A percentile compares a stretch with the other conserved stretches of the same genome.
Conservation (phyloP, 768 basidiomycete species). For the Auriscalpium orientale region DNA sequence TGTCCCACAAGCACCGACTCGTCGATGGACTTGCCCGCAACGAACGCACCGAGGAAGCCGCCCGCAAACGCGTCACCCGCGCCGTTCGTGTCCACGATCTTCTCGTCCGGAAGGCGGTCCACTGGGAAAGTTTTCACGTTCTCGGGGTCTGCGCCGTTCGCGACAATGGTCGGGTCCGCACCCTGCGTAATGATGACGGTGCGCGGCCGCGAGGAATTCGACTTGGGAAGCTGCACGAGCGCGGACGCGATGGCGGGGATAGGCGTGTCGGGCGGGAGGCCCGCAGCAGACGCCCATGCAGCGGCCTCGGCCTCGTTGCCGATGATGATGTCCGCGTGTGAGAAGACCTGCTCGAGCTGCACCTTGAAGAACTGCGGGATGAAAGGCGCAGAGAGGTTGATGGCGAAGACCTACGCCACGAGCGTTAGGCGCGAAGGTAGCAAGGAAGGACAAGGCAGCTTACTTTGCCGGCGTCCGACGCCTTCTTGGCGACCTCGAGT, state of each 20-base stretch:
- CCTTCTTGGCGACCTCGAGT: slow-evolving; percentile 69
- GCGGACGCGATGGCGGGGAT: slow-evolving; percentile 60
- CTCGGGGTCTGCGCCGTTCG: slow-evolving; percentile 49
- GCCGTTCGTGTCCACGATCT: slow-evolving; percentile 95
- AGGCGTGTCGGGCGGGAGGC: slow-evolving; percentile 53
- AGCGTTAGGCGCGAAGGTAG: neutral
- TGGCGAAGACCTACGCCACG: slow-evolving; percentile 59
- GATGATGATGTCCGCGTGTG: slow-evolving; percentile 83
- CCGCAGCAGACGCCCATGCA: slow-evolving; percentile 71
- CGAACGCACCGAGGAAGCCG: slow-evolving; percentile 84
- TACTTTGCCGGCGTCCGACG: slow-evolving; percentile 72
- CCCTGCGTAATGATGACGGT: slow-evolving; percentile 91
- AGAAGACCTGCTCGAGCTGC: slow-evolving; percentile 75
- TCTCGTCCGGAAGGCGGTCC: slow-evolving; percentile 40
- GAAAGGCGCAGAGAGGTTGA: slow-evolving; percentile 97
- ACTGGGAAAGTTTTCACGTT: slow-evolving; percentile 54
- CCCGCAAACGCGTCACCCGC: slow-evolving; percentile 98
- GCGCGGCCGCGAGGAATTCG: slow-evolving; percentile 69
- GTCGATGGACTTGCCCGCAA: slow-evolving; percentile 68
- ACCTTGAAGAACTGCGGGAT: slow-evolving; percentile 87
- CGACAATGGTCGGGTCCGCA: slow-evolving; percentile 67
- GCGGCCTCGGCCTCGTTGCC: slow-evolving; percentile 96
- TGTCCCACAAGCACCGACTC: slow-evolving; percentile 83
- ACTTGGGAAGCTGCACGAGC: slow-evolving; percentile 71
- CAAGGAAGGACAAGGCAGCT: neutral